These are phyloP conservation scores for Kwoniella heveanensis DNA, from an alignment of 768 basidiomycete genomes.

Conservation along the genomic window DNA sequence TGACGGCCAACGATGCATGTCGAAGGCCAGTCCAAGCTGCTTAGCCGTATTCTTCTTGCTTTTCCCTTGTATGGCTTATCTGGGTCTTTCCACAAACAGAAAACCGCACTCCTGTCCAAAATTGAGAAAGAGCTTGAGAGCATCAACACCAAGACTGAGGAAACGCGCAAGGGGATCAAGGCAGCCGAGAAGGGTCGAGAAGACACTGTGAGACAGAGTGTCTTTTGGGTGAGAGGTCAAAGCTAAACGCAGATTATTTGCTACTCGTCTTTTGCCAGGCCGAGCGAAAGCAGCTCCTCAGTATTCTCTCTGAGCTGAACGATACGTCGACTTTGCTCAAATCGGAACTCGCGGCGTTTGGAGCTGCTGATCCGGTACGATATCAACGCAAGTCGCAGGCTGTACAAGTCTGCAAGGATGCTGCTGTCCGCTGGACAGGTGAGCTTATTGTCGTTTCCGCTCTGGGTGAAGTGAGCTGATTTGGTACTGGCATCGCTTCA, in stretches of 20 bases:
- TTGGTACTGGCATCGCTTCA: too few species aligned
- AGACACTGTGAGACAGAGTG: slow-evolving; percentile 54
- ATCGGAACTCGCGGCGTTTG: slow-evolving; percentile 73
- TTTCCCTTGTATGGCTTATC: too few species aligned
- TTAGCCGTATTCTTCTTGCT: too few species aligned
- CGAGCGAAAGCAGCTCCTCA: slow-evolving; percentile 63
- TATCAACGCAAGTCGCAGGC: slow-evolving; percentile 76
- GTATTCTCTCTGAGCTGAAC: slow-evolving; percentile 61
- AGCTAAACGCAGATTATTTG: too few species aligned
- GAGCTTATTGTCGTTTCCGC: neutral
- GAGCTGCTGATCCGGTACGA: slow-evolving; percentile 79
- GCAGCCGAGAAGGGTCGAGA: slow-evolving; percentile 62
- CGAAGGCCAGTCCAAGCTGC: too few species aligned
- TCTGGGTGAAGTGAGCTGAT: too few species aligned
- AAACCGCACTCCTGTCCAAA: slow-evolving; percentile 46
- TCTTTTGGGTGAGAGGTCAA: too few species aligned
- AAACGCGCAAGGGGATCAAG: slow-evolving; percentile 62
- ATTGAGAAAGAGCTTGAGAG: slow-evolving; percentile 44
- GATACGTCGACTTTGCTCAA: slow-evolving; percentile 63
- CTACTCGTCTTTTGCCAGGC: too few species aligned
- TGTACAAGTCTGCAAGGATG: slow-evolving; percentile 75
- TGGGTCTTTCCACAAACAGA: slow-evolving; percentile 25
- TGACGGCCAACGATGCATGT: too few species aligned
- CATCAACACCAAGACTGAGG: slow-evolving; percentile 33
- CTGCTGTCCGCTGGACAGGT: slow-evolving; percentile 88